phyloP scores from a whole-genome alignment of 2,329 filamentous ascomycete genomes.

The Clonostachys sp. region DNA sequence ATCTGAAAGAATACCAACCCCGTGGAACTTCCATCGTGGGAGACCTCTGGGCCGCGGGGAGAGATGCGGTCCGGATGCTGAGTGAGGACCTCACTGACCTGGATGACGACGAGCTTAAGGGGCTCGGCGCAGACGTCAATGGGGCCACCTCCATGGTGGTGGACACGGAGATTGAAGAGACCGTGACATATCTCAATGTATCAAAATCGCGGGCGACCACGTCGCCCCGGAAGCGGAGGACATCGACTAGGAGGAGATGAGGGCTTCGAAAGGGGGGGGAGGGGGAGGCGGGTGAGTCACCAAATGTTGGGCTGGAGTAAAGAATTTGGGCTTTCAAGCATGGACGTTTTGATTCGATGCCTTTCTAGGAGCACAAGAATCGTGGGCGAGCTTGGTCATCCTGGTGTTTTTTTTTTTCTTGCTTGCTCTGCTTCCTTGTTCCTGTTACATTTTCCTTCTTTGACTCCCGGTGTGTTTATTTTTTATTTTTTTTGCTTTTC shows the following conservation, averaged over 20 bases:
- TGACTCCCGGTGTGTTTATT: too few species aligned
- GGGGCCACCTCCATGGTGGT: constrained; percentile 7
- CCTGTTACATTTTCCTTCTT: too few species aligned
- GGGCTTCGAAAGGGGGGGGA: too few species aligned
- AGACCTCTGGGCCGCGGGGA: constrained; percentile 59
- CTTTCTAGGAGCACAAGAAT: too few species aligned
- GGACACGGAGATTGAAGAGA: not conserved
- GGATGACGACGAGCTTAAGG: constrained; percentile 84
- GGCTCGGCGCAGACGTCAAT: constrained; percentile 53
- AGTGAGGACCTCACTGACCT: constrained; percentile 89
- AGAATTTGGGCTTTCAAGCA: too few species aligned
- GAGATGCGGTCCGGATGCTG: constrained; percentile 60
- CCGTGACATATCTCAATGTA: not conserved
- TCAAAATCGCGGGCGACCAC: constrained; percentile 8
- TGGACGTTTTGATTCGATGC: too few species aligned
- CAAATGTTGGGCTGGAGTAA: too few species aligned
- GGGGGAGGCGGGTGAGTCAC: too few species aligned
- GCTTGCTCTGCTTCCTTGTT: too few species aligned
- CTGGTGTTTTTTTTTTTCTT: too few species aligned
- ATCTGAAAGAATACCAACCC: constrained; percentile 75
- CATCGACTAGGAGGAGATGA: constrained; percentile 16
- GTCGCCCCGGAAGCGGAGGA: constrained; percentile 24
- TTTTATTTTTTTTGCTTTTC: too few species aligned
- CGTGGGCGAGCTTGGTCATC: too few species aligned
- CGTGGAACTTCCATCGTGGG: constrained; percentile 74